A percentile compares a stretch with the other conserved stretches of the same genome.
Conservation (phyloP, 768 basidiomycete species). For the Amanita jacksonii region DNA sequence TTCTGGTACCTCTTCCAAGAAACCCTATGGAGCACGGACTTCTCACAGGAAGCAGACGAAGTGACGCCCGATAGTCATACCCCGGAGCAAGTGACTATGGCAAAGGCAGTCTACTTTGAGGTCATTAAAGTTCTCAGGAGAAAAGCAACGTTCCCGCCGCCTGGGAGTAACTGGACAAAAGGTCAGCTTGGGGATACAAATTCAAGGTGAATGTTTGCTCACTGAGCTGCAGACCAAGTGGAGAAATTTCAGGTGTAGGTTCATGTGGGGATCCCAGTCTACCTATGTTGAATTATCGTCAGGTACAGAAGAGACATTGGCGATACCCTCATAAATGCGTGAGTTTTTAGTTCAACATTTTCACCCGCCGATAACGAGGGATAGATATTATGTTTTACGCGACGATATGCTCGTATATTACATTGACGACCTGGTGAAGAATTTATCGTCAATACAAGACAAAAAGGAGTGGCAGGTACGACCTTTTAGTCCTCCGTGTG, state of each 20-base stretch:
- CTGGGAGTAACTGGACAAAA: conserved; percentile 50
- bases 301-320: conserved; percentile 83
- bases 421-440: conserved; percentile 49
- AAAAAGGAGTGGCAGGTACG: conserved; percentile 66
- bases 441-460: conserved; percentile 35
- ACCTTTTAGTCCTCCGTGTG: background rate
- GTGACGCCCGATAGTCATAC: conserved; percentile 16
- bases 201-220: background rate
- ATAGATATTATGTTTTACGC: conserved; percentile 81
- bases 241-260: conserved; percentile 75
- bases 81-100: conserved; percentile 37
- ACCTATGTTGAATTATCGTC: conserved; percentile 2
- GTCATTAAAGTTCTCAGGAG: conserved; percentile 59
- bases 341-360: conserved; percentile 25
- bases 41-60: conserved; percentile 18
- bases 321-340: conserved; percentile 86
- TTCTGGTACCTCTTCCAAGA: conserved; percentile 94
- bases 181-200: conserved; percentile 32
- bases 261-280: background rate
- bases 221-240: conserved; percentile 47
- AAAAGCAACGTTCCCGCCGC: conserved; percentile 69
- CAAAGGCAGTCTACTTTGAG: conserved; percentile 72
- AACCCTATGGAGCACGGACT: conserved; percentile 65
- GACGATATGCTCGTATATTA: conserved; percentile 73
- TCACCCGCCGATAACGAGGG: conserved; percentile 4